phyloP scores from a whole-genome alignment of 1,139 yeast genomes.

The Hemisphaericaspora subhashii region DNA sequence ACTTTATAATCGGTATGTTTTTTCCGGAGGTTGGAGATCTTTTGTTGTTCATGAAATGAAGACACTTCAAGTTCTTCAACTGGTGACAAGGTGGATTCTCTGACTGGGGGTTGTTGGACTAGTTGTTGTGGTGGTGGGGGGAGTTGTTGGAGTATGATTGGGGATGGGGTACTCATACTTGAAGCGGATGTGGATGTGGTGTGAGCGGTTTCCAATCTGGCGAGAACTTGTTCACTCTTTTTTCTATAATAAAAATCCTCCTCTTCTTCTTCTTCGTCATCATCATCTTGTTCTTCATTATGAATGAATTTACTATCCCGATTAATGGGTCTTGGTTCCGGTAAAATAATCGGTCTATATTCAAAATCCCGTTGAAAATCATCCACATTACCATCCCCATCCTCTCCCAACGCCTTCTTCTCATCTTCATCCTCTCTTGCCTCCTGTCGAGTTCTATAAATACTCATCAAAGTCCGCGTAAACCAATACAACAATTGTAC shows the following conservation, averaged over 20 bases:
- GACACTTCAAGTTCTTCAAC: conserved; percentile 2
- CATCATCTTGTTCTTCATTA: conserved; percentile 2
- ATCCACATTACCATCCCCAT: conserved; percentile 20
- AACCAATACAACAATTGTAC: conserved; percentile 35
- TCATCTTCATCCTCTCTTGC: no score
- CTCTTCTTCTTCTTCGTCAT: conserved; percentile 7
- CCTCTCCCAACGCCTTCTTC: no score
- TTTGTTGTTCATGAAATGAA: conserved; percentile 25
- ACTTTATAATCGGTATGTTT: conserved; percentile 42
- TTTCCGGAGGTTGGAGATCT: conserved; percentile 23
- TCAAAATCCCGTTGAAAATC: conserved; percentile 33
- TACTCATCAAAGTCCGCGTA: conserved; percentile 25
- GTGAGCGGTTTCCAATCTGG: conserved; percentile 3
- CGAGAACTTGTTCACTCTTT: conserved; percentile 13
- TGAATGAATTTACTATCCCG: neutral
- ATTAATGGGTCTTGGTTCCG: conserved; percentile 1
- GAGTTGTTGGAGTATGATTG: neutral
- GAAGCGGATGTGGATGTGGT: neutral
- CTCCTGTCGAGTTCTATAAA: conserved; percentile 17
- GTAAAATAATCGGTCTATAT: conserved; percentile 27
- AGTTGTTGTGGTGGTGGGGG: neutral
- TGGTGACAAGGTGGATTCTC: neutral
- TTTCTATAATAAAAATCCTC: conserved; percentile 15
- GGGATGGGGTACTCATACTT: neutral
- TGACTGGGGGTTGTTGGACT: neutral